Evolutionary conservation across 768 basidiomycete species (phyloP).

Genomic region (Lyophyllum semitale): DNA sequence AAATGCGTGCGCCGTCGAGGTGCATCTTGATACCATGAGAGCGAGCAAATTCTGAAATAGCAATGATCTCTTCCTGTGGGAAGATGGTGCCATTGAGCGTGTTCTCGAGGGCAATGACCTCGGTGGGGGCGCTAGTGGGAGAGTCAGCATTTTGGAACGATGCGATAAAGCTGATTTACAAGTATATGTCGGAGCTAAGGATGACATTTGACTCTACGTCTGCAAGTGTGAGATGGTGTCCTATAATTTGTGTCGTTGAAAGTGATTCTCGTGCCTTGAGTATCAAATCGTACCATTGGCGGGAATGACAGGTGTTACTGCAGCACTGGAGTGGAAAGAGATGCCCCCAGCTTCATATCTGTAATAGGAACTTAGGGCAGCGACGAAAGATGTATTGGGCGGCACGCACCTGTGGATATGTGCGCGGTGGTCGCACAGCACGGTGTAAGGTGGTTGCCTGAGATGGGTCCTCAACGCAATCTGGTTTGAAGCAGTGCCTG

Average conservation of each 20-base stretch:
- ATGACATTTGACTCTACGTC: constrained; percentile 72
- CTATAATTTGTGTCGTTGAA: constrained; percentile 35
- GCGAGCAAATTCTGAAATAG: constrained; percentile 77
- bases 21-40: constrained; percentile 79
- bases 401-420: constrained; percentile 70
- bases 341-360: constrained; percentile 91
- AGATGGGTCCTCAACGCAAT: constrained; percentile 87
- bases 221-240: constrained; percentile 77
- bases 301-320: constrained; percentile 62
- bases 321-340: constrained; percentile 79
- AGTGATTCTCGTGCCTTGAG: background rate
- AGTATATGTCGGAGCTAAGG: constrained; percentile 63
- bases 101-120: constrained; percentile 88
- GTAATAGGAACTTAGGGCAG: background rate
- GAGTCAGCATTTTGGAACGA: too few relatives aligned
- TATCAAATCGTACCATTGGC: constrained; percentile 51
- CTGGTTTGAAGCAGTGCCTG: constrained; percentile 90
- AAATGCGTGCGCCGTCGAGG: constrained; percentile 90
- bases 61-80: constrained; percentile 84
- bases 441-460: constrained; percentile 85
- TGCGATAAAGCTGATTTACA: constrained; percentile 39
- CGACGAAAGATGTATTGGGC: background rate
- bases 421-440: constrained; percentile 85
- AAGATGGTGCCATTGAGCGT: constrained; percentile 91
- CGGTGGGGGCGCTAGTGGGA: constrained; percentile 70